Percentiles rank a stretch among this genome's conserved stretches.
Evolutionary conservation across 768 basidiomycete genomes (phyloP).

Genomic region (Tephrocybe sp.): DNA sequence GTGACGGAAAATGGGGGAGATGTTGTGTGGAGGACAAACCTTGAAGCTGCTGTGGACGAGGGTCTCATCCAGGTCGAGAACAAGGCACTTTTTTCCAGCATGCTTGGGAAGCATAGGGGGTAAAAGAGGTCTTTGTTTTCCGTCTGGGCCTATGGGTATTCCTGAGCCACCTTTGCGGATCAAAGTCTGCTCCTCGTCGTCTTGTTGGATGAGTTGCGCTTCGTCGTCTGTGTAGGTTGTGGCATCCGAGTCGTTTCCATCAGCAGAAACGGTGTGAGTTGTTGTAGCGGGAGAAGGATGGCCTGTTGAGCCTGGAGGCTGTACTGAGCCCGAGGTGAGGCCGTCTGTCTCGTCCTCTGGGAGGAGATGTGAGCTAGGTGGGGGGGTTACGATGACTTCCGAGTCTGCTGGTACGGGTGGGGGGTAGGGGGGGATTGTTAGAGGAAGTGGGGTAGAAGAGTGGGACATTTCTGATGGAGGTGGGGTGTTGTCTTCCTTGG

Average conservation of each 20-base stretch:
- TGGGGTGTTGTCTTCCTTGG: too few species aligned
- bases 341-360: constrained; percentile 79
- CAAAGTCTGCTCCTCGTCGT: constrained; percentile 87
- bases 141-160: constrained; percentile 66
- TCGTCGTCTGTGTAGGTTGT: constrained; percentile 68
- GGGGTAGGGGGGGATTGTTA: constrained; percentile 21
- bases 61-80: constrained; percentile 96
- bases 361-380: constrained; percentile 30
- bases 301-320: constrained; percentile 82
- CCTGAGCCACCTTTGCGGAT: constrained; percentile 90
- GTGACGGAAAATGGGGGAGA: neutral
- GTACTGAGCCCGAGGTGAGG: constrained; percentile 84
- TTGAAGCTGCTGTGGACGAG: constrained; percentile 99
- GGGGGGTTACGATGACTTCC: constrained; percentile 35
- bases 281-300: constrained; percentile 27
- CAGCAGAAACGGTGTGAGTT: constrained; percentile 40
- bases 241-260: constrained; percentile 50
- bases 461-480: too few species aligned
- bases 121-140: constrained; percentile 76
- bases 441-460: neutral
- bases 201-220: constrained; percentile 34
- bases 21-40: constrained; percentile 39
- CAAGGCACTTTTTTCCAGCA: constrained; percentile 91
- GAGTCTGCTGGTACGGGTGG: constrained; percentile 27
- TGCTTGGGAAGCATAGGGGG: constrained; percentile 80